These are phyloP conservation scores for Chimonanthus praecox DNA, from an alignment of 164 flowering plant species.

Conservation along the genomic window DNA sequence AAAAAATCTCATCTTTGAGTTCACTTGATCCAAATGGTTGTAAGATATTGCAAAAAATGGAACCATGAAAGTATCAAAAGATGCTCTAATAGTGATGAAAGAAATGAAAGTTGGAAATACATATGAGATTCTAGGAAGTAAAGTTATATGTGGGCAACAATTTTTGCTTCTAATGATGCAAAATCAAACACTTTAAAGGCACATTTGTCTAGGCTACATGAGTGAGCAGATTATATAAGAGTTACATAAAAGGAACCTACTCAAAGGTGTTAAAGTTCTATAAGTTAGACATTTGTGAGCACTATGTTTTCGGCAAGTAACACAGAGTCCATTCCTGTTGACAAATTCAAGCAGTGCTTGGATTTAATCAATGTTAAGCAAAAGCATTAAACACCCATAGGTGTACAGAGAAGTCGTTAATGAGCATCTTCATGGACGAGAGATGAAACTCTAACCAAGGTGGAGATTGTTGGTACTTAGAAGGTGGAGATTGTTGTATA, in stretches of 20 bases:
- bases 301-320: not conserved
- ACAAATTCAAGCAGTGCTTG: no score
- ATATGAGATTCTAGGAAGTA: not conserved
- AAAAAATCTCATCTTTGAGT: no score
- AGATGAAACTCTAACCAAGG: no score
- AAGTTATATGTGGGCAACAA: not conserved
- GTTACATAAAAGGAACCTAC: not conserved
- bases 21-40: not conserved
- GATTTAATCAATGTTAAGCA: no score
- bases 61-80: no score
- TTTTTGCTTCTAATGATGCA: not conserved
- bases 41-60: no score
- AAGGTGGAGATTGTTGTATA: no score
- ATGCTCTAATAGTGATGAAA: not conserved
- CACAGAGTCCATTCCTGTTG: not conserved
- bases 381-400: no score
- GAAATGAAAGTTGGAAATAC: not conserved
- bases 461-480: no score
- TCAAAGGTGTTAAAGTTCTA: not conserved
- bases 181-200: not conserved
- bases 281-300: not conserved
- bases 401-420: no score
- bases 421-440: no score
- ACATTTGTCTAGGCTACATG: not conserved
- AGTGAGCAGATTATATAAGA: no score